A percentile compares a stretch with the other conserved stretches of the same genome.
phyloP scores from a whole-genome alignment of 2,329 filamentous ascomycete genomes.

The Pseudocercospora cruenta region DNA sequence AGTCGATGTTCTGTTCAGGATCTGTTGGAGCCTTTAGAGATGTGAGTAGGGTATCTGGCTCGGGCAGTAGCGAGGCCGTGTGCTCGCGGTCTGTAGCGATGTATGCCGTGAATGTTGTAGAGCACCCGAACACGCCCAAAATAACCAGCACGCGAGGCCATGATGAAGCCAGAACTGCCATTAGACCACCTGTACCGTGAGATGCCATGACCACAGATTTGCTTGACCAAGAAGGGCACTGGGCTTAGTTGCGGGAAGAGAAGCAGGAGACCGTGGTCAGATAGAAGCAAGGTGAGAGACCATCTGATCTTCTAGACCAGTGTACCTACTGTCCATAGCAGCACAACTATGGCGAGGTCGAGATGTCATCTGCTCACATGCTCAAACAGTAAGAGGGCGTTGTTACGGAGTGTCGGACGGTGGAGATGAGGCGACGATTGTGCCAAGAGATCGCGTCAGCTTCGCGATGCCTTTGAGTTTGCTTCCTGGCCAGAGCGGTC shows the following conservation, averaged over 20 bases:
- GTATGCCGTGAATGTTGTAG: neutral
- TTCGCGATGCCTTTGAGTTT: neutral
- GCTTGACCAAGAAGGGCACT: neutral
- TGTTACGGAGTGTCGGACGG: neutral
- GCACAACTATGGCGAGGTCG: neutral
- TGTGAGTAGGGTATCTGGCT: neutral
- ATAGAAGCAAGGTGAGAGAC: neutral
- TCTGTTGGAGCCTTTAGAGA: neutral
- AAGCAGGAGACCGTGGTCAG: neutral
- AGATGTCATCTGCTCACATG: neutral
- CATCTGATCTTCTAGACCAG: neutral
- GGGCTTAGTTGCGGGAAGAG: neutral
- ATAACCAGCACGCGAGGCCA: neutral
- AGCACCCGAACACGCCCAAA: neutral
- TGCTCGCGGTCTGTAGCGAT: neutral
- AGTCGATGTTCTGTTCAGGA: neutral
- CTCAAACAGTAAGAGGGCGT: neutral
- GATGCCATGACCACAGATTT: neutral
- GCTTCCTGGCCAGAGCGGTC: neutral
- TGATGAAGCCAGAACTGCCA: neutral
- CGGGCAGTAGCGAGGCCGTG: neutral
- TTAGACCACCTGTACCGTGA: neutral
- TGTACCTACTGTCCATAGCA: neutral
- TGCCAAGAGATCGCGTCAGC: neutral
- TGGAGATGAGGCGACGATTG: neutral